Base-by-base conservation (phyloP, 2,329 filamentous ascomycete species). In the Alternaria rosae region DNA sequence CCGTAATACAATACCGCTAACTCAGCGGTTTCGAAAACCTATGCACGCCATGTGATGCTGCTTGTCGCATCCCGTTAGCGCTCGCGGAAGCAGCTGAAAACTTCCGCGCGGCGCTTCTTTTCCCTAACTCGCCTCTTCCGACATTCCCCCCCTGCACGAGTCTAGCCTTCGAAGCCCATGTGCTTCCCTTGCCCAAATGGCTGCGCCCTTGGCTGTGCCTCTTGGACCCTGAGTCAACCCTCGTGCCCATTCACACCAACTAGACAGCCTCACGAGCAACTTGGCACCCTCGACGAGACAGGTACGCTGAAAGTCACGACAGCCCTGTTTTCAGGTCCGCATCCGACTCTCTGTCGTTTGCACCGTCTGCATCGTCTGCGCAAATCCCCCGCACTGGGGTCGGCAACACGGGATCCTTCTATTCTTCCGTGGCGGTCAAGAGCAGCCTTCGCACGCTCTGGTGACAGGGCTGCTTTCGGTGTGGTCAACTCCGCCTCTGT, bases 391-490 rank as follows among this genome's bases (percentile, higher is more conserved):
- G 26, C 41, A 35, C 51, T 45, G 43, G 60, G 35, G 25, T 35
- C 17, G 32, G 41, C 60, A 66, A 64, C 63, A 78, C 74, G 77
- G 72, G 73, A 62, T 50, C 62, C 58, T 66, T 65, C 65, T 65
- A 60, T 72, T 73, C 69, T 76, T 66, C 70, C 72, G 68, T 67
- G 66, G 61, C 64, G 59, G 62, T 66, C 68, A 72, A 67, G 55
- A 70, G 59, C 57, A 65, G 58, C 62, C 64, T 72, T 61, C 68
- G 66, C 69, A 65, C 53, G 64, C 62, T 66, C 70, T 70, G 64
- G 69, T 72, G 67, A 76, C 67, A 68, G 70, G 47, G 58, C 75
- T 68, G 57, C 68, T 70, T 72, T 67, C 54, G 73, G 72, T 57
- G 47, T 51, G 47, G 20, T 38, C 64, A 54, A 65, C 67, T 64